A percentile compares a stretch with the other conserved stretches of the same genome.
These are phyloP conservation scores for Phytophthora hybrid DNA, from an alignment of 352 stramenopile genomes.

Conservation along the genomic window DNA sequence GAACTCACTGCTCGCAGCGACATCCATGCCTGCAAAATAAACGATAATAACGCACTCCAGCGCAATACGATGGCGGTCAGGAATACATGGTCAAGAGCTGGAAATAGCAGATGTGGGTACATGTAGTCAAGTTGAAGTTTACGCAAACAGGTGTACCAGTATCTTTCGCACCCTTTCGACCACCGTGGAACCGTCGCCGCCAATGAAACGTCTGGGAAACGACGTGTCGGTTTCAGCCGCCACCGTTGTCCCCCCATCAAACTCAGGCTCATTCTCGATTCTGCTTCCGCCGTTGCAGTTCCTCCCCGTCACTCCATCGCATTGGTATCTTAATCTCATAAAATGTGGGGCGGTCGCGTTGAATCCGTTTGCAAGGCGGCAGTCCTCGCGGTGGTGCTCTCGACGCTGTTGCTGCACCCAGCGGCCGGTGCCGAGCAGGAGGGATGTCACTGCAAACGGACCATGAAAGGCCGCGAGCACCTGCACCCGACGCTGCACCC, in stretches of 20 bases:
- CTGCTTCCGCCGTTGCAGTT: slow-evolving; percentile 29
- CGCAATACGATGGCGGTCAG: not conserved
- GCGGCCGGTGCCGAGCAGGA: slow-evolving; percentile 14
- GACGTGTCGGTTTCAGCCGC: slow-evolving; percentile 25
- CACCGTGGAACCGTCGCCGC: slow-evolving; percentile 9
- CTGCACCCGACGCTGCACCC: slow-evolving; percentile 62
- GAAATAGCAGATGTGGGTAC: too few species aligned
- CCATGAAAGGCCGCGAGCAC: slow-evolving; percentile 80
- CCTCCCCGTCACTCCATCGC: too few species aligned
- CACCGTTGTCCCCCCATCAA: slow-evolving; percentile 2
- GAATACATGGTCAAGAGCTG: too few species aligned
- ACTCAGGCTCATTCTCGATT: slow-evolving; percentile 34
- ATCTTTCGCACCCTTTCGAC: slow-evolving; percentile 35
- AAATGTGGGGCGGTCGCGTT: slow-evolving; percentile 20
- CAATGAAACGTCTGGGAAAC: slow-evolving; percentile 38
- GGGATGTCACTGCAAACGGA: slow-evolving; percentile 66
- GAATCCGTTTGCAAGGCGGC: too few species aligned
- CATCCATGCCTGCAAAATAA: slow-evolving; percentile 35
- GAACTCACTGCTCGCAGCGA: slow-evolving; percentile 42
- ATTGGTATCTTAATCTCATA: slow-evolving; percentile 13
- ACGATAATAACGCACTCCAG: slow-evolving; percentile 4
- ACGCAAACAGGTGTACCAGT: not conserved
- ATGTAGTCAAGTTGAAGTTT: too few species aligned
- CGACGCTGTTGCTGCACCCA: slow-evolving; percentile 18
- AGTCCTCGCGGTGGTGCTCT: slow-evolving; percentile 28